These are phyloP conservation scores for Mortierella sp. DNA, from an alignment of 371 early-diverging fungal genomes.

Conservation along the genomic window DNA sequence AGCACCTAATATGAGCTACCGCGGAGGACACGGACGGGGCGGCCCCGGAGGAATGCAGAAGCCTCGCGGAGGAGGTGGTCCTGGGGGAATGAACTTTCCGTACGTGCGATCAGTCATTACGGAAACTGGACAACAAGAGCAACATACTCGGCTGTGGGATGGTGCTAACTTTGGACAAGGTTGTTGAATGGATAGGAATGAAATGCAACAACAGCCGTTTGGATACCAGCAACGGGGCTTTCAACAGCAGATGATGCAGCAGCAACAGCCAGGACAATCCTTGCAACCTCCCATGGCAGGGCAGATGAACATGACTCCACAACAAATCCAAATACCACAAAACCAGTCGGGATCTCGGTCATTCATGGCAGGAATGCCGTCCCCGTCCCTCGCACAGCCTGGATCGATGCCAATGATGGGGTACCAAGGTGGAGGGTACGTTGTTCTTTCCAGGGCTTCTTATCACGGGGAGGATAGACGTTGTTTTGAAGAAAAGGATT, in stretches of 20 bases:
- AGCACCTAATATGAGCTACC: slow-evolving; percentile 7
- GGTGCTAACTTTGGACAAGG: no score
- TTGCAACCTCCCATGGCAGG: slow-evolving; percentile 21
- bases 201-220: slow-evolving; percentile 35
- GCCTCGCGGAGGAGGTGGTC: slow-evolving; percentile 32
- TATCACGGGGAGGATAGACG: no score
- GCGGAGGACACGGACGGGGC: slow-evolving; percentile 48
- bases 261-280: slow-evolving; percentile 17
- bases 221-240: slow-evolving; percentile 43
- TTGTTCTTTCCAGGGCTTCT: not conserved
- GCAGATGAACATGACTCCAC: slow-evolving; percentile 27
- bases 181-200: slow-evolving; percentile 19
- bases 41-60: slow-evolving; percentile 40
- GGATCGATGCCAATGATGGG: slow-evolving; percentile 42
- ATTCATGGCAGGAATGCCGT: slow-evolving; percentile 49
- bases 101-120: slow-evolving; percentile 9
- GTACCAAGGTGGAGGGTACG: slow-evolving; percentile 31
- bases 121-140: no score
- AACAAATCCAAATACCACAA: slow-evolving; percentile 35
- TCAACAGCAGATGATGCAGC: slow-evolving; percentile 29
- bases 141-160: no score
- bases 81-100: slow-evolving; percentile 47
- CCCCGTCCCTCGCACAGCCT: slow-evolving; percentile 35
- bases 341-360: slow-evolving; percentile 19
- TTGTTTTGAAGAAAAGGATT: no score